Evolutionary conservation across 345 rosid species (phyloP).

Genomic region (Ailanthus altissimus): DNA sequence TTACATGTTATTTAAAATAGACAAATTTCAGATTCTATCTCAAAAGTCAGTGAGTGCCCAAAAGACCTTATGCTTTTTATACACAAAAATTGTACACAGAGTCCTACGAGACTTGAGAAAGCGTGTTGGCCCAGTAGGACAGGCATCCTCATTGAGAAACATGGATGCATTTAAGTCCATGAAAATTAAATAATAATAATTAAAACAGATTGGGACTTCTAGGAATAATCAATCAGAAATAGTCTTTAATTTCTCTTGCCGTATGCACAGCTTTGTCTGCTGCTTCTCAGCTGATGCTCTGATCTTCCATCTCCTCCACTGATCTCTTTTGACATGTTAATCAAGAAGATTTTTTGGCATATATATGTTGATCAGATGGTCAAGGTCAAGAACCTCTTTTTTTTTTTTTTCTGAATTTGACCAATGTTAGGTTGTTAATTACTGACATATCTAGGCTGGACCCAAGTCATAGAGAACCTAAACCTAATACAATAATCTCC

Average conservation of each 20-base stretch:
- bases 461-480: neutral
- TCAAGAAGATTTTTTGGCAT: neutral
- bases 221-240: constrained; percentile 45
- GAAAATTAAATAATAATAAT: neutral
- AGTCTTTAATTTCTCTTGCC: neutral
- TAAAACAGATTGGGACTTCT: constrained; percentile 31
- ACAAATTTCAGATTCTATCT: too few species aligned
- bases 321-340: neutral
- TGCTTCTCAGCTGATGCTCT: neutral
- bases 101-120: constrained; percentile 31
- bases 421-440: neutral
- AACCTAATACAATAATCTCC: constrained; percentile 18
- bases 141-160: constrained; percentile 57
- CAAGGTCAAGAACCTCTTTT: too few species aligned
- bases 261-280: neutral
- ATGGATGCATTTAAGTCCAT: constrained; percentile 54
- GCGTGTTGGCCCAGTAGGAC: constrained; percentile 44
- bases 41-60: neutral
- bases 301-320: neutral
- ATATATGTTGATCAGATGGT: neutral
- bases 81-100: constrained; percentile 10
- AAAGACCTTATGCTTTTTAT: neutral
- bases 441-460: neutral
- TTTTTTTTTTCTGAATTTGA: neutral
- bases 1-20: too few species aligned